Percentiles rank a stretch among this genome's conserved stretches.
Evolutionary conservation across 2,329 filamentous ascomycete species (phyloP).

Genomic region (Rutstroemia sp.): DNA sequence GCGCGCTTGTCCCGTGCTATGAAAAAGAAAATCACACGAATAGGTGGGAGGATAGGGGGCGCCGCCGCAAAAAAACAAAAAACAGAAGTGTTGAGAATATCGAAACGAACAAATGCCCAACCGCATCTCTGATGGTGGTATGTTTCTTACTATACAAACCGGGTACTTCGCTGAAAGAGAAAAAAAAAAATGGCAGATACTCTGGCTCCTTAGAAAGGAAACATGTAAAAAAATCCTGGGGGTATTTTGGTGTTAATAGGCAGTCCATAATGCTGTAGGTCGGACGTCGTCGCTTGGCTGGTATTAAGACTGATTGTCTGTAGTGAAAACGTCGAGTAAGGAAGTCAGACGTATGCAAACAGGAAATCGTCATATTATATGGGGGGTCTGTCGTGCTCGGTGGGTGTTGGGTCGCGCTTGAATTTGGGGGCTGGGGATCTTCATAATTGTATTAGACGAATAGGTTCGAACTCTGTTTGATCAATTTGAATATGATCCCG

Average conservation of each 20-base stretch:
- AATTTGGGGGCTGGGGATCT: background rate
- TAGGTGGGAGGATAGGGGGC: background rate
- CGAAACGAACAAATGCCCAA: background rate
- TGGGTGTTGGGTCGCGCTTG: background rate
- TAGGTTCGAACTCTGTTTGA: background rate
- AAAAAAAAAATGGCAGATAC: background rate
- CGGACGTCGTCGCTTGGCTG: background rate
- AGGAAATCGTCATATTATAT: background rate
- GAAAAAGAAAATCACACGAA: background rate
- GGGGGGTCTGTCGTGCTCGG: conserved; percentile 6
- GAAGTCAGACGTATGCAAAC: background rate
- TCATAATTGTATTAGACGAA: background rate
- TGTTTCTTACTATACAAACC: conserved; percentile 4
- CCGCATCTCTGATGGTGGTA: background rate
- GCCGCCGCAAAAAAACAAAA: background rate
- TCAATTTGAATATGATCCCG: background rate
- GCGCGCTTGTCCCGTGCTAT: background rate
- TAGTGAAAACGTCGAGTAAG: background rate
- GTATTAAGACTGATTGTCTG: background rate
- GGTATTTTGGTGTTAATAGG: conserved; percentile 4
- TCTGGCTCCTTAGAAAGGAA: background rate
- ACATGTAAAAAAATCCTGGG: background rate
- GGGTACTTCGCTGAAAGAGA: background rate
- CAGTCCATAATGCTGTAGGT: background rate
- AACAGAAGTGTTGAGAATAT: background rate